Percentiles rank a stretch among this genome's conserved stretches.
phyloP scores from a whole-genome alignment of 129 eudicot genomes.

The Solidago caesia region DNA sequence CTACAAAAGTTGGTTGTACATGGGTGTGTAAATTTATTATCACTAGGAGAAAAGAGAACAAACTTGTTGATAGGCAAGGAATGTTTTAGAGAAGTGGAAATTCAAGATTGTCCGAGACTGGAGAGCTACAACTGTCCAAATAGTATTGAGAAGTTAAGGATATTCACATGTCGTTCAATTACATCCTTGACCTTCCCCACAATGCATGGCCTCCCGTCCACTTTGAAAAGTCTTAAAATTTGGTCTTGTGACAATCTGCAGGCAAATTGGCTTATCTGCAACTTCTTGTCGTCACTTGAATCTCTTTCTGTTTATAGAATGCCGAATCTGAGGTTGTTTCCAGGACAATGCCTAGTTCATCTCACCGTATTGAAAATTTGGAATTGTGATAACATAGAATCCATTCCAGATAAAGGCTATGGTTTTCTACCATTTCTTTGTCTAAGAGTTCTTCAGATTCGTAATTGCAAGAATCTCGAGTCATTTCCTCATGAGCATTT shows the following conservation, averaged over 20 bases:
- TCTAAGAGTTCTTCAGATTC: constrained; percentile 6
- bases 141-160: constrained; percentile 11
- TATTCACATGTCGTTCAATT: not conserved
- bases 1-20: too few relatives aligned
- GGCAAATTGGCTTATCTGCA: constrained; percentile 9
- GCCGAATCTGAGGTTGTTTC: constrained; percentile 9
- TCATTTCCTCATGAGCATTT: constrained; percentile 30
- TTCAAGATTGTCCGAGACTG: not conserved
- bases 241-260: not conserved
- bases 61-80: not conserved
- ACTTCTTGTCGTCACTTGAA: constrained; percentile 29
- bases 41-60: not conserved
- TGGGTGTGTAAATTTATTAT: not conserved
- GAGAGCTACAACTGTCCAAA: constrained; percentile 26
- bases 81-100: not conserved
- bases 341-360: constrained; percentile 16
- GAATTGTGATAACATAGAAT: constrained; percentile 27
- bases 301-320: not conserved
- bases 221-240: constrained; percentile 4
- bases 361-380: not conserved
- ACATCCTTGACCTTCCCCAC: constrained; percentile 11
- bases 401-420: constrained; percentile 27
- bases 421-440: constrained; percentile 15
- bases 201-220: not conserved
- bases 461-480: constrained; percentile 17